Percentiles rank a stretch among this genome's conserved stretches.
phyloP scores from a whole-genome alignment of 2,329 filamentous ascomycete genomes.

The Ophiostoma tasmaniense region DNA sequence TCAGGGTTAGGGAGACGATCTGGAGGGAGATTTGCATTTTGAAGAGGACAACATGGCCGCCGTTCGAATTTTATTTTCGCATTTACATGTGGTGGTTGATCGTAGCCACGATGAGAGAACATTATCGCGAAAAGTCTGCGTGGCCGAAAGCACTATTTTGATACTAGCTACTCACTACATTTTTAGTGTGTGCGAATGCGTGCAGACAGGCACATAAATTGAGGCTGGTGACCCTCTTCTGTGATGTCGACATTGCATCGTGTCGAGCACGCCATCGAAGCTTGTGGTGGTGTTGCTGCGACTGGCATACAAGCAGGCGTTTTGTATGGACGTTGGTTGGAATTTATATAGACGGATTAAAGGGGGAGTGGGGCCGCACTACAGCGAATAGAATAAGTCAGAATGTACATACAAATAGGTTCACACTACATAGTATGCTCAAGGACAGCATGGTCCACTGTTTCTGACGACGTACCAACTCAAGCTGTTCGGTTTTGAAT shows the following conservation, averaged over 20 bases:
- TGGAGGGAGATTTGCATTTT: too few species aligned
- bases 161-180: not conserved
- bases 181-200: not conserved
- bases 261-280: slow-evolving; percentile 16
- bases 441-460: not conserved
- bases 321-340: not conserved
- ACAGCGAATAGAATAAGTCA: not conserved
- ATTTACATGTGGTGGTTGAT: not conserved
- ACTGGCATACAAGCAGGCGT: not conserved
- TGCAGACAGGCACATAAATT: not conserved
- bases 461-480: not conserved
- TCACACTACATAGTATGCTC: not conserved
- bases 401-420: not conserved
- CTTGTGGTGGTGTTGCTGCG: slow-evolving; percentile 14
- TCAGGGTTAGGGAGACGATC: not conserved
- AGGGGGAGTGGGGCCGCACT: not conserved
- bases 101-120: too few species aligned
- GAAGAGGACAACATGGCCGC: too few species aligned
- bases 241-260: slow-evolving; percentile 14
- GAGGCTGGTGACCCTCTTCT: not conserved
- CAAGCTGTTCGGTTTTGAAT: not conserved
- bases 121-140: not conserved
- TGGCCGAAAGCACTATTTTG: not conserved
- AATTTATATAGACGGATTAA: slow-evolving; percentile 4
- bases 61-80: too few species aligned